phyloP scores from a whole-genome alignment of 1,139 yeast genomes.

The Kodamaea plutei region DNA sequence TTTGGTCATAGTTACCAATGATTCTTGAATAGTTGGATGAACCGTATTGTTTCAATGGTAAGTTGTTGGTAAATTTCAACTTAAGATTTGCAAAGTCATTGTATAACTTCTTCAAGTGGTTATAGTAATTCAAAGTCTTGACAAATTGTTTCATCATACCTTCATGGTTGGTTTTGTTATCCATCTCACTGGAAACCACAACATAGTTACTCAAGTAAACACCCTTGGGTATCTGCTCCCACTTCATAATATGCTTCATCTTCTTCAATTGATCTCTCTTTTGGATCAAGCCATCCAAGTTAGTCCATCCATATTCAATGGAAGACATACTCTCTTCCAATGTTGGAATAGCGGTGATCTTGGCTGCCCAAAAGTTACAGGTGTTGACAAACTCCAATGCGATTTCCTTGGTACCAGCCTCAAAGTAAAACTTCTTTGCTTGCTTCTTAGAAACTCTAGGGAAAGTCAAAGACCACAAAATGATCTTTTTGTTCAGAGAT shows the following conservation, averaged over 20 bases:
- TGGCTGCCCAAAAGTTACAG: slow-evolving; percentile 88
- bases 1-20: slow-evolving; percentile 36
- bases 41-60: slow-evolving; percentile 24
- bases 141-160: slow-evolving; percentile 48
- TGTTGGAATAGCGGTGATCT: slow-evolving; percentile 76
- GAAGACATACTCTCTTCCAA: slow-evolving; percentile 60
- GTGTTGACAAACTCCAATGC: slow-evolving; percentile 72
- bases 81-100: slow-evolving; percentile 32
- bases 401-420: slow-evolving; percentile 63
- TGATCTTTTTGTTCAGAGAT: slow-evolving; percentile 13
- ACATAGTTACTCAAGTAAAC: slow-evolving; percentile 38
- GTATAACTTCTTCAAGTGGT: slow-evolving; percentile 36
- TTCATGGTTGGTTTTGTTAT: slow-evolving; percentile 27
- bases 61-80: slow-evolving; percentile 27
- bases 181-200: slow-evolving; percentile 17
- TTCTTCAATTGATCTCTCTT: slow-evolving; percentile 34
- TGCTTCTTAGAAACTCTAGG: slow-evolving; percentile 33
- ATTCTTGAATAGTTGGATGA: slow-evolving; percentile 36
- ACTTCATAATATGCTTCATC: slow-evolving; percentile 31
- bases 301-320: slow-evolving; percentile 80
- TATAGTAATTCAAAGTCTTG: slow-evolving; percentile 42
- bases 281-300: slow-evolving; percentile 35
- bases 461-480: slow-evolving; percentile 37
- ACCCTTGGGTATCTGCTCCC: slow-evolving; percentile 43
- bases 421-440: slow-evolving; percentile 41